Evolutionary conservation across 768 basidiomycete species (phyloP).

Genomic region (Rubroboletus satanas): DNA sequence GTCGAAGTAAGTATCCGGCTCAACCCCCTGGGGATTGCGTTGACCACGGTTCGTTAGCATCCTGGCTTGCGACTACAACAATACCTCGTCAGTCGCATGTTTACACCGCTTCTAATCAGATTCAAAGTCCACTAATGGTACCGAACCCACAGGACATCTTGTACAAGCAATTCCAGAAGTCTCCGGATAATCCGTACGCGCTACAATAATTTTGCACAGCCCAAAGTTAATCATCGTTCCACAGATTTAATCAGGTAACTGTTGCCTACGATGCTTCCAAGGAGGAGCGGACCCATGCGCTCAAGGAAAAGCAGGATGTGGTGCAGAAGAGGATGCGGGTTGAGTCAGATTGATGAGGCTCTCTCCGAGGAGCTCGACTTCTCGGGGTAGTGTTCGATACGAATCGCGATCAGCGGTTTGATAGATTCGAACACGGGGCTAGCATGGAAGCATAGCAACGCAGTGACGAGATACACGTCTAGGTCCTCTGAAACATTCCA

Average conservation of each 20-base stretch:
- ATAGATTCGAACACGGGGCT: not conserved
- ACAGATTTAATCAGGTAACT: conserved; percentile 78
- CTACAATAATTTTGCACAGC: conserved; percentile 3
- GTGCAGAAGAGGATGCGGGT: conserved; percentile 64
- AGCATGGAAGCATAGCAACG: conserved; percentile 13
- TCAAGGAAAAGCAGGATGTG: conserved; percentile 63
- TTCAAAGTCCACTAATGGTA: conserved; percentile 1
- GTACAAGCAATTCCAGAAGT: conserved; percentile 94
- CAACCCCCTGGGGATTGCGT: not conserved
- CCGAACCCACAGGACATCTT: conserved; percentile 60
- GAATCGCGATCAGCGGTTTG: conserved; percentile 6
- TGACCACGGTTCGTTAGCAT: conserved; percentile 45
- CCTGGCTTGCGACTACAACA: conserved; percentile 90
- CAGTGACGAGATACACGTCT: not conserved
- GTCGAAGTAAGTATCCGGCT: conserved; percentile 55
- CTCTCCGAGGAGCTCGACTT: not conserved
- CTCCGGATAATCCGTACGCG: conserved; percentile 88
- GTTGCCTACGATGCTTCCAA: conserved; percentile 83
- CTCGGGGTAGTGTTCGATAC: not conserved
- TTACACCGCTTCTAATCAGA: not conserved
- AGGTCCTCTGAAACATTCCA: conserved; percentile 12
- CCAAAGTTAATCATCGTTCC: not conserved
- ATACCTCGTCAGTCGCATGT: conserved; percentile 57
- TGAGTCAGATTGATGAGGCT: conserved; percentile 8
- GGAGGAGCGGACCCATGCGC: conserved; percentile 76